A percentile compares a stretch with the other conserved stretches of the same genome.
These are phyloP conservation scores for Corinectria fuckeliana DNA, from an alignment of 2,329 filamentous ascomycete species.

Conservation along the genomic window DNA sequence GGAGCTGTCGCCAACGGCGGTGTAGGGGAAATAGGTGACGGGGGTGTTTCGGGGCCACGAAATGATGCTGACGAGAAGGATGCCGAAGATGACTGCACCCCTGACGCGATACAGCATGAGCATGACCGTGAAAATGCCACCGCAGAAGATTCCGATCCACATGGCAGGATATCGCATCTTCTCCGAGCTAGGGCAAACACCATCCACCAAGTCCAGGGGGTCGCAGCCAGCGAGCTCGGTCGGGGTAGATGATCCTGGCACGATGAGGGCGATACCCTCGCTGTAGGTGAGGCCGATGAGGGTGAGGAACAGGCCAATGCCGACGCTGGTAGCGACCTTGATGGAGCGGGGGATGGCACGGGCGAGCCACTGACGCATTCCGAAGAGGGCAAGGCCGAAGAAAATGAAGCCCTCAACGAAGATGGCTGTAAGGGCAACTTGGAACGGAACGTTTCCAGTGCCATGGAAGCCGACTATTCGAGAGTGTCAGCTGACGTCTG, in stretches of 20 bases:
- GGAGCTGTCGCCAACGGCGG: constrained; percentile 67
- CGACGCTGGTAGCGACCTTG: constrained; percentile 85
- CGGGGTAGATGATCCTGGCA: constrained; percentile 71
- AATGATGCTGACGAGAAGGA: constrained; percentile 83
- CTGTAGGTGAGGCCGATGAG: constrained; percentile 79
- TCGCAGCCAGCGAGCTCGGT: constrained; percentile 76
- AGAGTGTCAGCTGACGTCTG: not conserved
- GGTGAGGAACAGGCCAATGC: constrained; percentile 83
- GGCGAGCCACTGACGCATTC: constrained; percentile 87
- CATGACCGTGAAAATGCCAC: constrained; percentile 79
- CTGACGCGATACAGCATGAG: constrained; percentile 88
- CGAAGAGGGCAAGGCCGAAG: constrained; percentile 77
- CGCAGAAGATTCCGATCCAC: constrained; percentile 90
- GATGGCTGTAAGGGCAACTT: constrained; percentile 81
- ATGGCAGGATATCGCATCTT: constrained; percentile 86
- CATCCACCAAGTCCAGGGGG: constrained; percentile 45
- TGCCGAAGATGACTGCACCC: constrained; percentile 84
- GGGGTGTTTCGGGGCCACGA: constrained; percentile 82
- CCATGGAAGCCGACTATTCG: constrained; percentile 74
- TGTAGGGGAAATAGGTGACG: constrained; percentile 84
- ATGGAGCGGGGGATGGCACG: constrained; percentile 83
- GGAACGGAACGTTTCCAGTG: constrained; percentile 73
- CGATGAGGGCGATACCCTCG: constrained; percentile 81
- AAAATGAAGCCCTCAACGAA: constrained; percentile 91
- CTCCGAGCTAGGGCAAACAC: constrained; percentile 64